Evolutionary conservation across 495 filamentous ascomycete species (phyloP).

Genomic region (Trichoderma virens): DNA sequence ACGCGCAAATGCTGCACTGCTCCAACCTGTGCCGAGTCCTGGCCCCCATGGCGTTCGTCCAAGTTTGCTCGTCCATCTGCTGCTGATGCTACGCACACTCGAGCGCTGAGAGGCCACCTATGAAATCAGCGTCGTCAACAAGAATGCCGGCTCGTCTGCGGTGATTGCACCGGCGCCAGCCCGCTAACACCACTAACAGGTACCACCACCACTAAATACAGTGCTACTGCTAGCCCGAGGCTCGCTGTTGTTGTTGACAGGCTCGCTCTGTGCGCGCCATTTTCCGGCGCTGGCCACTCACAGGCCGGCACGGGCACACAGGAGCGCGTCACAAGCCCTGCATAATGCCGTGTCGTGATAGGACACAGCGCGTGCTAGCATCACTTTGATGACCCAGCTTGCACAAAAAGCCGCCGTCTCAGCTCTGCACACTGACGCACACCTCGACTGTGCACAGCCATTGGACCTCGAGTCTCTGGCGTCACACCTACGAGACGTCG

Average conservation of each 20-base stretch:
- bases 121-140: not conserved
- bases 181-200: not conserved
- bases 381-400: not conserved
- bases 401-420: conserved; percentile 9
- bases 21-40: not conserved
- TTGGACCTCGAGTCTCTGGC: not conserved
- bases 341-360: not conserved
- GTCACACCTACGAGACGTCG: not conserved
- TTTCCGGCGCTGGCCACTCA: not conserved
- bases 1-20: not conserved
- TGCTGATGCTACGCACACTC: not conserved
- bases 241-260: not conserved
- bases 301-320: not conserved
- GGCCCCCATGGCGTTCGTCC: not conserved
- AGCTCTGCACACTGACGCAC: conserved; percentile 9
- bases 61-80: not conserved
- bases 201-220: not conserved
- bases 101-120: not conserved
- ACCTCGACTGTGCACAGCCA: not conserved
- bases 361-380: not conserved
- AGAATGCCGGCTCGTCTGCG: not conserved
- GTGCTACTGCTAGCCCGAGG: not conserved
- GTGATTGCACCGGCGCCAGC: not conserved
- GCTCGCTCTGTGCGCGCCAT: conserved; percentile 9
- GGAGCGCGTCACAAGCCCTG: conserved; percentile 8